Conservation (phyloP, 2,329 filamentous ascomycete genomes). For the Aureobasidium uvarum region DNA sequence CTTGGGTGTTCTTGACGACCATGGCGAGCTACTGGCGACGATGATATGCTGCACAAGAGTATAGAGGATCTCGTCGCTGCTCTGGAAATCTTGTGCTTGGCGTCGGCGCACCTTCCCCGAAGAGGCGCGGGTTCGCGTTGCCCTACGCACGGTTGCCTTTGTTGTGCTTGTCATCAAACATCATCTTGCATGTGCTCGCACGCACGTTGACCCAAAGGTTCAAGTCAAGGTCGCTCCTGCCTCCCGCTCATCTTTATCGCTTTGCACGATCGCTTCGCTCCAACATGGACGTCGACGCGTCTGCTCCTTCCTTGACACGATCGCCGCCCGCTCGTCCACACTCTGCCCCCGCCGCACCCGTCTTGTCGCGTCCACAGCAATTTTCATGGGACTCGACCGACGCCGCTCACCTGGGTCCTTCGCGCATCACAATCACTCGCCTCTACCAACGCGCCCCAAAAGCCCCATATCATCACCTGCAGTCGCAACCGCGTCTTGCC, state of each 20-base stretch:
- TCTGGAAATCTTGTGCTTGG: conserved; percentile 6
- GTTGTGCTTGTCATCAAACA: conserved; percentile 22
- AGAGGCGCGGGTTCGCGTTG: not conserved
- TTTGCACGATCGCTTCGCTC: not conserved
- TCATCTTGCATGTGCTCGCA: conserved; percentile 9
- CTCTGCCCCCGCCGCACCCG: conserved; percentile 5
- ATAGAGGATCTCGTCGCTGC: not conserved
- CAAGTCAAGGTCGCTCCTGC: not conserved
- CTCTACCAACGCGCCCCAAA: conserved; percentile 30
- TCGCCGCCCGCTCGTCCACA: conserved; percentile 5
- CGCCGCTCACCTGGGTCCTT: conserved; percentile 43
- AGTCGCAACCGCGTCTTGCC: not conserved
- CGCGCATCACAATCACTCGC: conserved; percentile 43
- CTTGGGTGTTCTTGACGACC: conserved; percentile 39
- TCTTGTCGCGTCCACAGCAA: conserved; percentile 12
- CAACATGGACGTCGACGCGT: conserved; percentile 7
- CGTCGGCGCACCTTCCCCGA: conserved; percentile 18
- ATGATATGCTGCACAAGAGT: not conserved
- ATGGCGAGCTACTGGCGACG: conserved; percentile 30
- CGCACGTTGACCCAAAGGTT: not conserved
- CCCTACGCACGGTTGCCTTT: conserved; percentile 1
- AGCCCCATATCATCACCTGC: conserved; percentile 17
- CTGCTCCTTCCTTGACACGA: not conserved
- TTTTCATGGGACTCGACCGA: conserved; percentile 44
- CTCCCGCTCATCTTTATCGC: not conserved